These are phyloP conservation scores for Arthrobotrys sinensis DNA, from an alignment of 2,329 filamentous ascomycete species.

Conservation along the genomic window DNA sequence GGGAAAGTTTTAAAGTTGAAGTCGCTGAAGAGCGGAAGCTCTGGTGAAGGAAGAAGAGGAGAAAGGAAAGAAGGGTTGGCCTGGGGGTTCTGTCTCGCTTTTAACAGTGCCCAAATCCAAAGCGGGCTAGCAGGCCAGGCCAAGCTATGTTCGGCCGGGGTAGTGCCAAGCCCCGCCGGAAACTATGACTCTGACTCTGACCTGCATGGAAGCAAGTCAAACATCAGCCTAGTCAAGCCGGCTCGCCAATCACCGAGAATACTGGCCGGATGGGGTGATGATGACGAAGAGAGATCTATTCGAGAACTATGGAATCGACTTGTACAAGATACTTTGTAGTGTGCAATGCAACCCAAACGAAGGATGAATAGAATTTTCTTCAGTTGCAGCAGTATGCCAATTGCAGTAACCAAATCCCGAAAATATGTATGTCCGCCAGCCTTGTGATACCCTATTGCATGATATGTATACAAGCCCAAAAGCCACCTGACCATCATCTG, in stretches of 20 bases:
- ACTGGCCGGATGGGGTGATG: not conserved
- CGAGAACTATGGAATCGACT: not conserved
- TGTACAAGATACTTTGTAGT: conserved; percentile 9
- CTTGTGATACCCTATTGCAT: conserved; percentile 14
- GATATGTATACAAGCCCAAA: not conserved
- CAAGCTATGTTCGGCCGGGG: conserved; percentile 23
- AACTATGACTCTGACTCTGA: conserved; percentile 26
- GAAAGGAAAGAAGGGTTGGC: conserved; percentile 18
- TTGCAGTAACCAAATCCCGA: conserved; percentile 5
- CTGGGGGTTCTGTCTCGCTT: conserved; percentile 23
- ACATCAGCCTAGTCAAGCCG: conserved; percentile 17
- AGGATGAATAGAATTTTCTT: too few relatives aligned
- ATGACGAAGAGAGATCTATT: conserved; percentile 22
- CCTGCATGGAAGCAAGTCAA: conserved; percentile 3
- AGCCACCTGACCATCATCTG: not conserved
- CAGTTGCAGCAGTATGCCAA: conserved; percentile 9
- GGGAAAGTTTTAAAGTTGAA: conserved; percentile 23
- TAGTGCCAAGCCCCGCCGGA: conserved; percentile 27
- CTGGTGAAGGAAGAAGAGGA: conserved; percentile 38
- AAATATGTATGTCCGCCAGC: conserved; percentile 10
- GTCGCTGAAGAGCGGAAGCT: conserved; percentile 50
- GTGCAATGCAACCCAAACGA: not conserved
- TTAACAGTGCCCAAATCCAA: conserved; percentile 21
- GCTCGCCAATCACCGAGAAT: not conserved
- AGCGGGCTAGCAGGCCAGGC: conserved; percentile 15